Evolutionary conservation across 192 early-diverging fungal genomes (phyloP), one percentile per base, ranked within the genome.

Genomic region (Tieghemiomyces parasiticus): DNA sequence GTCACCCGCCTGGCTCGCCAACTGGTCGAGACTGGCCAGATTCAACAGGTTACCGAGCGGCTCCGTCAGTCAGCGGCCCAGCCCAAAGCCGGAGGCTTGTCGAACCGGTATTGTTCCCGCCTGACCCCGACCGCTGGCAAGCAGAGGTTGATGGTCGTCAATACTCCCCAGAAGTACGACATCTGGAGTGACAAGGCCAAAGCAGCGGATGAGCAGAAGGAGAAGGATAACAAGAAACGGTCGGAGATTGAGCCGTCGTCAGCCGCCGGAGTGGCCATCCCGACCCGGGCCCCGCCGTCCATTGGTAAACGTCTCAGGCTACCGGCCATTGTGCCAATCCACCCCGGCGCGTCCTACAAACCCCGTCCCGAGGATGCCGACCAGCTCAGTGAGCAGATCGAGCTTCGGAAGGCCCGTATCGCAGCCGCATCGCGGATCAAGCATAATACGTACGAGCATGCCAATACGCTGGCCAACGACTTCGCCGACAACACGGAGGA

Each of bases 301-400:
- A 42, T 65, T 20, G 49, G 42, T 46, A 35, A 66, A 28, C 24
- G 31, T 8, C 12, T 58, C 14, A 50, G 28, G 14, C 58, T 84
- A 20, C 78, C 85, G 0, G 87, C 88, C 3, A 82, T 97, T 2
- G 72, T 80, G 33, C 68, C 86, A 38, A 77, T 85, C 26, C 85
- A 92, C 56, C 81, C 87, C 1, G 95, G 95, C 46, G 78, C 87
- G 0, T 95, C 92, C 19, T 98, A 98, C 71, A 89, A 91, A 53
- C 95, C 95, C 9, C 73, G 76, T 14, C 75, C 82, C 63, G 71
- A 78, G 51, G 87, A 89, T 45, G 92, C 95, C 74, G 32, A 25
- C 8, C 28, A 28, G 1, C 52, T 54, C 4, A 30, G 26, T 25
- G 28, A 54, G 32, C 26, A 54, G 28, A 54, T 54, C 20, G 10